These are phyloP conservation scores for Tubosaeta sp. DNA, from an alignment of 768 basidiomycete genomes.

Conservation along the genomic window DNA sequence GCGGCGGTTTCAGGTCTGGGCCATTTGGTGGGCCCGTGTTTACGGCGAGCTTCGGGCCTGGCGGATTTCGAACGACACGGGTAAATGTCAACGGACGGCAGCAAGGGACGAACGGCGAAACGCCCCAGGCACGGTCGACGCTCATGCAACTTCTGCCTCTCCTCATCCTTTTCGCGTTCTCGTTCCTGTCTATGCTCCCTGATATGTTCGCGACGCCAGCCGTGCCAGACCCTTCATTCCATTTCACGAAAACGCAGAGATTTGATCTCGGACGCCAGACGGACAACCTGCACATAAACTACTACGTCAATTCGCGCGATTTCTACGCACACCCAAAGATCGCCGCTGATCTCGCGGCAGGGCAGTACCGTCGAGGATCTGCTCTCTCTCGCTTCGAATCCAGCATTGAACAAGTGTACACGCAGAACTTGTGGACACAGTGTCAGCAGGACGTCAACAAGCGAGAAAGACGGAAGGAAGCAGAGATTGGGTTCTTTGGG, in stretches of 20 bases:
- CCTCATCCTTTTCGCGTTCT: constrained; percentile 78
- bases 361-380: constrained; percentile 23
- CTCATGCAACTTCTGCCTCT: constrained; percentile 81
- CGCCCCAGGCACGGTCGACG: constrained; percentile 51
- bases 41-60: constrained; percentile 72
- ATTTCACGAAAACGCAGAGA: constrained; percentile 57
- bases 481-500: constrained; percentile 84
- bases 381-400: constrained; percentile 64
- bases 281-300: constrained; percentile 62
- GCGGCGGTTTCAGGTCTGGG: constrained; percentile 52
- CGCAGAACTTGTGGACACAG: constrained; percentile 59
- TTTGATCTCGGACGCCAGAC: constrained; percentile 74
- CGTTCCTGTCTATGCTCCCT: constrained; percentile 76
- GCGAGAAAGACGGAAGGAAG: constrained; percentile 67
- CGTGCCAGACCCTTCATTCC: constrained; percentile 75
- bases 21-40: constrained; percentile 55
- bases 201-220: constrained; percentile 63
- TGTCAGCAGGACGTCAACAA: constrained; percentile 69
- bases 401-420: constrained; percentile 70
- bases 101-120: constrained; percentile 33
- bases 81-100: constrained; percentile 40
- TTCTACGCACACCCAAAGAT: constrained; percentile 75
- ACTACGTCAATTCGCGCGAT: constrained; percentile 79
- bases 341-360: constrained; percentile 62
- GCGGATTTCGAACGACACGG: constrained; percentile 74